A percentile compares a stretch with the other conserved stretches of the same genome.
Conservation (phyloP, 2,329 filamentous ascomycete genomes). For the Furcasterigmium furcatum region DNA sequence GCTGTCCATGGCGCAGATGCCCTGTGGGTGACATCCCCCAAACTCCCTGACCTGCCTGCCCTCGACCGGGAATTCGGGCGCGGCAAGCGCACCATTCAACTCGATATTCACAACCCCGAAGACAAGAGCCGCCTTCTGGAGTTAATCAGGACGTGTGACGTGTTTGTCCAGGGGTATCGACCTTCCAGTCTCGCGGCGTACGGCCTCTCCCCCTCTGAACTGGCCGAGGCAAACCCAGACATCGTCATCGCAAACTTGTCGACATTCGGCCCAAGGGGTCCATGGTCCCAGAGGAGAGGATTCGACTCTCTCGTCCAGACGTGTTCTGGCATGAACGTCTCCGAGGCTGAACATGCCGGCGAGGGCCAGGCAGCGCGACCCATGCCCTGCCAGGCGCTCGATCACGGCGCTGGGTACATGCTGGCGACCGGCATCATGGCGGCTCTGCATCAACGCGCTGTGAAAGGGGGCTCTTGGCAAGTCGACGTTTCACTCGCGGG, state of each 20-base stretch:
- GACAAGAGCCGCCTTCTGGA: constrained; percentile 20
- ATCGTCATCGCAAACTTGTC: constrained; percentile 50
- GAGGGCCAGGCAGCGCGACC: constrained; percentile 32
- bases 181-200: constrained; percentile 40
- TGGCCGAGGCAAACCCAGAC: constrained; percentile 33
- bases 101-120: constrained; percentile 17
- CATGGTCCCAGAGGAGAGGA: constrained; percentile 37
- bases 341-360: constrained; percentile 45
- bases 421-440: constrained; percentile 49
- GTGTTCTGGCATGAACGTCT: constrained; percentile 51
- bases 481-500: constrained; percentile 54
- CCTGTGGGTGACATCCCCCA: constrained; percentile 24
- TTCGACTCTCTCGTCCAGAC: constrained; percentile 52
- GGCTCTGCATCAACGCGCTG: constrained; percentile 43
- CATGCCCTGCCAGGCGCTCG: constrained; percentile 52
- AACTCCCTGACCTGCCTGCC: constrained; percentile 23
- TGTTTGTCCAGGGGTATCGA: constrained; percentile 43
- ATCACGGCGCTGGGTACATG: constrained; percentile 53
- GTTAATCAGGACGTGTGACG: constrained; percentile 30
- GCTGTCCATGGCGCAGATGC: constrained; percentile 28
- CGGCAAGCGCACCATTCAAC: constrained; percentile 27
- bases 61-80: constrained; percentile 27
- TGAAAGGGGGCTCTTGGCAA: constrained; percentile 41
- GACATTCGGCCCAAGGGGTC: constrained; percentile 46
- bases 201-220: constrained; percentile 30